Evolutionary conservation across 2,329 filamentous ascomycete species (phyloP), one percentile per base, ranked within the genome.

Genomic region (Colletotrichum chrysophilum): DNA sequence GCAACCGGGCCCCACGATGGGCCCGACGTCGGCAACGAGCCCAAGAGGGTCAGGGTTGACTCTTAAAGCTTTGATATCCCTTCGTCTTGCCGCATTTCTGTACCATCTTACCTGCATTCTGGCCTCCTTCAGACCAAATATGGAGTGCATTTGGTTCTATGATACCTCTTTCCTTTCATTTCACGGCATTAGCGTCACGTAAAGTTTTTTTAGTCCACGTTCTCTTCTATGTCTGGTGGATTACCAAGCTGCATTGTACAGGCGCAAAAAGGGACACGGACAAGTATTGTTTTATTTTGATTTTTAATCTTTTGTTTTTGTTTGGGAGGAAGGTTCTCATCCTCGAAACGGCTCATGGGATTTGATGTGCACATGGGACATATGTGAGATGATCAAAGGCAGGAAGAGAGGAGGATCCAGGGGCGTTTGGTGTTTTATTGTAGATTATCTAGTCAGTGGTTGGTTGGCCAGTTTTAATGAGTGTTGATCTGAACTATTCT

Each of bases 21-120:
- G 4, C 81, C 85, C 5, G 88, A 89, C 28, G 78, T 80, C 52
- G 82, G 82, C 21, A 84, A 83, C n/a, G 90, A 91, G 30, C 79
- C 88, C 10, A 92, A 92, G 82, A 85, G 90, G 68, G 80, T 89
- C 75, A 90, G 87, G 80, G 87, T 91, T 58, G 89, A 91, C 61
- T 81, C 83, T 21, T 89, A 78, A 79, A 66, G 32, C 30, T 66
- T 58, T 48, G 16, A 21, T 16, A 48, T 30, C 58, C 32, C 26
- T 75, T 55, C 43, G 38, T 21, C 43, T 36, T 34, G 28, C 55
- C 55, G 36, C 56, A 60, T 65, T 71, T 66, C 56, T 70, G 75
- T 71, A 69, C 70, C 71, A 58, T 76, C 65, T 64, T 21, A 73
- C 48, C 70, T 48, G 74, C 76, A 73, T 70, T 58, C 61, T 66